These are phyloP conservation scores for Entomortierella lignicola DNA, from an alignment of 192 early-diverging fungal species.

Conservation along the genomic window DNA sequence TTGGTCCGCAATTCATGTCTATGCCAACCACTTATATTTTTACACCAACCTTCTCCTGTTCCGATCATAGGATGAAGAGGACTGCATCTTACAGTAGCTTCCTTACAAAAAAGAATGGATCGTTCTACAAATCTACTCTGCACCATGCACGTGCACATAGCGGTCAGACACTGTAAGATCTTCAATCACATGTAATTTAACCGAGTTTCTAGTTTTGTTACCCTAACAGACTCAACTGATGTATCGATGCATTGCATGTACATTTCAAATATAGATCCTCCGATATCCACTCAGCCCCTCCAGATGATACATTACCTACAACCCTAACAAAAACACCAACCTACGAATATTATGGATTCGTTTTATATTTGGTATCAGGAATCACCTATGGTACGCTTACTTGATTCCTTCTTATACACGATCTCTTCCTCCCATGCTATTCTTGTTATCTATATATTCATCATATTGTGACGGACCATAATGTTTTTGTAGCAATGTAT, in stretches of 20 bases:
- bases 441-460: too few relatives aligned
- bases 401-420: too few relatives aligned
- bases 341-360: constrained; percentile 92
- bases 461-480: too few relatives aligned
- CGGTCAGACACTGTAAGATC: constrained; percentile 25
- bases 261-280: constrained; percentile 21
- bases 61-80: constrained; percentile 35
- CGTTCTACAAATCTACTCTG: constrained; percentile 34
- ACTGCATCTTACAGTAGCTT: constrained; percentile 54
- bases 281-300: constrained; percentile 25
- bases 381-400: constrained; percentile 68
- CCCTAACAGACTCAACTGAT: too few relatives aligned
- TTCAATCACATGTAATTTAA: not conserved
- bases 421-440: too few relatives aligned
- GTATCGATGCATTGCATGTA: too few relatives aligned
- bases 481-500: constrained; percentile 73
- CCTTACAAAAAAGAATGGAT: constrained; percentile 34
- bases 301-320: constrained; percentile 52
- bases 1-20: not conserved
- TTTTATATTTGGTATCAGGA: constrained; percentile 83
- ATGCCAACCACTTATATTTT: not conserved
- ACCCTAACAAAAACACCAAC: constrained; percentile 74
- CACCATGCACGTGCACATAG: constrained; percentile 42
- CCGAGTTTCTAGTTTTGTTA: too few relatives aligned
- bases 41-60: not conserved